These are phyloP conservation scores for Sedum album DNA, from an alignment of 164 flowering plant genomes.

Conservation along the genomic window DNA sequence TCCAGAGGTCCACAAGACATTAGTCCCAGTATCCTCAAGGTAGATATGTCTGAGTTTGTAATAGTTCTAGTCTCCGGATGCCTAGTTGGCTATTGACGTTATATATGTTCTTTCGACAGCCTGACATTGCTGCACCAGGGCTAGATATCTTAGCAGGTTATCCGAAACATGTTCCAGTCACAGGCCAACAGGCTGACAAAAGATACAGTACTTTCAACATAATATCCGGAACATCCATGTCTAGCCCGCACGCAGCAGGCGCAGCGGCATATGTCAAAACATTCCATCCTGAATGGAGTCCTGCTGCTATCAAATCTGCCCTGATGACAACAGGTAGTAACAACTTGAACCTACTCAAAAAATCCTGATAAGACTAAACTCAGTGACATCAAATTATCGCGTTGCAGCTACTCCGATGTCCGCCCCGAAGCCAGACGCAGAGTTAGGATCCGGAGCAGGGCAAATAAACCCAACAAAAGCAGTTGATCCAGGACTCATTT, in stretches of 20 bases:
- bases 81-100: background rate
- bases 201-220: constrained; percentile 29
- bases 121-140: constrained; percentile 75
- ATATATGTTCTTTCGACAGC: constrained; percentile 30
- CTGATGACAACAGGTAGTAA: constrained; percentile 42
- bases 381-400: background rate
- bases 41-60: constrained; percentile 9
- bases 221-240: constrained; percentile 53
- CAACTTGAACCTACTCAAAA: background rate
- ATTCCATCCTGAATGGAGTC: constrained; percentile 38
- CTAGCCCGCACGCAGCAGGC: constrained; percentile 41
- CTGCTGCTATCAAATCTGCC: constrained; percentile 45
- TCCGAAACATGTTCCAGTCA: constrained; percentile 23
- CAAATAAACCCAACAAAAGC: constrained; percentile 39
- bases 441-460: constrained; percentile 50
- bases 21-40: constrained; percentile 56
- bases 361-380: background rate
- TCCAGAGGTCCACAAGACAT: constrained; percentile 56
- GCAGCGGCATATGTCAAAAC: constrained; percentile 40
- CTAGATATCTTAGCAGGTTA: constrained; percentile 60
- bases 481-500: constrained; percentile 42
- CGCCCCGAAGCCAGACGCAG: constrained; percentile 26
- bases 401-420: constrained; percentile 28
- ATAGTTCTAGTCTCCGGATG: background rate
- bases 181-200: constrained; percentile 25